Evolutionary conservation across 768 basidiomycete species (phyloP).

Genomic region (Kwoniella sp.): DNA sequence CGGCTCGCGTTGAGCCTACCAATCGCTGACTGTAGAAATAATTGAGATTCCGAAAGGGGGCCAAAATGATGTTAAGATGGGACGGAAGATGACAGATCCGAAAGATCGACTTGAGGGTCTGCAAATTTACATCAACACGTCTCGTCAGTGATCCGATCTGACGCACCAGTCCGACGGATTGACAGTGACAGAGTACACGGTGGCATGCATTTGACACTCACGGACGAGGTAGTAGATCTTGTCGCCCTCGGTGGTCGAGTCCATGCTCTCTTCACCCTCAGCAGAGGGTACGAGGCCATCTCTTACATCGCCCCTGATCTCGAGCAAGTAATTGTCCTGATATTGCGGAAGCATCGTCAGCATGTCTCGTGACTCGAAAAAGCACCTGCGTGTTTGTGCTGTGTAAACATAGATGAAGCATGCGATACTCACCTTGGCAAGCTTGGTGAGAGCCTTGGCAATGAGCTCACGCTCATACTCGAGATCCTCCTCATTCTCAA

Average conservation of each 20-base stretch:
- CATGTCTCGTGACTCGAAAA: conserved; percentile 2
- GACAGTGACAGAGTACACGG: neutral
- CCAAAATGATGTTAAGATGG: conserved; percentile 8
- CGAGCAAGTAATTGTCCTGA: conserved; percentile 72
- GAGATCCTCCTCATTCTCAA: conserved; percentile 80
- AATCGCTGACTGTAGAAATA: neutral
- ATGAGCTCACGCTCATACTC: conserved; percentile 90
- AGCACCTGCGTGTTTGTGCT: too few relatives aligned
- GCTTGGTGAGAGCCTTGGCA: conserved; percentile 80
- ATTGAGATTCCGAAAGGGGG: neutral
- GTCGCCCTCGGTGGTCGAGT: conserved; percentile 58
- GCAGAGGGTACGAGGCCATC: conserved; percentile 59
- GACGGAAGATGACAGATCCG: conserved; percentile 45
- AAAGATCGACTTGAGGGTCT: conserved; percentile 51
- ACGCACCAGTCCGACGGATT: neutral
- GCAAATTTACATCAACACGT: neutral
- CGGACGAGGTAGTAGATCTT: conserved; percentile 88
- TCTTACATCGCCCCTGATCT: conserved; percentile 78
- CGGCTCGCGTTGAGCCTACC: too few relatives aligned
- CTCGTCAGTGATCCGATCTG: neutral
- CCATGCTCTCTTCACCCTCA: conserved; percentile 63
- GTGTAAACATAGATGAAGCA: neutral
- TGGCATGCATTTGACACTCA: conserved; percentile 34
- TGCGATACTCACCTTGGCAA: conserved; percentile 75
- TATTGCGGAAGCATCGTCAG: neutral